phyloP scores from a whole-genome alignment of 2,329 filamentous ascomycete species.

The Sporothrix brasiliensis region DNA sequence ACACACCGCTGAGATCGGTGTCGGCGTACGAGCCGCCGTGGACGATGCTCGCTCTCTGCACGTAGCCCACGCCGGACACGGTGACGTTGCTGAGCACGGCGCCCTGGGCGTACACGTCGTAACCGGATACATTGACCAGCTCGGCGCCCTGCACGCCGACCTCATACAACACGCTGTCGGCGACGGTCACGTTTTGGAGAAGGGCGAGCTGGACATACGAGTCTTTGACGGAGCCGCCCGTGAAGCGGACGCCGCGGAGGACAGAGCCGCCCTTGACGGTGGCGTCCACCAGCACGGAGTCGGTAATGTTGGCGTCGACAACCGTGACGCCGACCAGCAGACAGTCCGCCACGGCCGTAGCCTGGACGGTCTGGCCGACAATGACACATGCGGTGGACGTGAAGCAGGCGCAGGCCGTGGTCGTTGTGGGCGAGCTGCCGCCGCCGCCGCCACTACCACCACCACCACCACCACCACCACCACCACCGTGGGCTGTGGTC shows the following conservation, averaged over 20 bases:
- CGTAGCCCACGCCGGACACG: slow-evolving; percentile 4
- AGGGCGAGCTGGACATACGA: slow-evolving; percentile 18
- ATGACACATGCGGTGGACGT: slow-evolving; percentile 34
- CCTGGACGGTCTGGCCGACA: slow-evolving; percentile 33
- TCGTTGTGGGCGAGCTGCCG: slow-evolving; percentile 19
- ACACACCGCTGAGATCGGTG: not conserved
- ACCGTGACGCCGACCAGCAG: slow-evolving; percentile 34
- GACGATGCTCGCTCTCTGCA: slow-evolving; percentile 26
- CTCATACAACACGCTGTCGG: slow-evolving; percentile 11
- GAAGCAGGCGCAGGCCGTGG: slow-evolving; percentile 31
- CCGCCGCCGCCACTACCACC: not conserved
- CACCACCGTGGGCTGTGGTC: not conserved
- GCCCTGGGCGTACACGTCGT: slow-evolving; percentile 12
- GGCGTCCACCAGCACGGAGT: slow-evolving; percentile 33
- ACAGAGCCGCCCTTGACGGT: slow-evolving; percentile 29
- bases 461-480: not conserved
- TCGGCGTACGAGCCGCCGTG: slow-evolving; percentile 14
- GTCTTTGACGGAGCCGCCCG: slow-evolving; percentile 33
- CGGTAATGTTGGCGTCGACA: slow-evolving; percentile 30
- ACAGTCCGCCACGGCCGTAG: slow-evolving; percentile 34
- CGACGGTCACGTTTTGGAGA: slow-evolving; percentile 32
- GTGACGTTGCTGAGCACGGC: slow-evolving; percentile 22
- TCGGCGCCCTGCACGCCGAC: slow-evolving; percentile 31
- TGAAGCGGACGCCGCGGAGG: slow-evolving; percentile 33
- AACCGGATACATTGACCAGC: slow-evolving; percentile 23